Percentiles rank a stretch among this genome's conserved stretches.
These are phyloP conservation scores for Mediolabrus comicus DNA, from an alignment of 108 stramenopile species.

Conservation along the genomic window DNA sequence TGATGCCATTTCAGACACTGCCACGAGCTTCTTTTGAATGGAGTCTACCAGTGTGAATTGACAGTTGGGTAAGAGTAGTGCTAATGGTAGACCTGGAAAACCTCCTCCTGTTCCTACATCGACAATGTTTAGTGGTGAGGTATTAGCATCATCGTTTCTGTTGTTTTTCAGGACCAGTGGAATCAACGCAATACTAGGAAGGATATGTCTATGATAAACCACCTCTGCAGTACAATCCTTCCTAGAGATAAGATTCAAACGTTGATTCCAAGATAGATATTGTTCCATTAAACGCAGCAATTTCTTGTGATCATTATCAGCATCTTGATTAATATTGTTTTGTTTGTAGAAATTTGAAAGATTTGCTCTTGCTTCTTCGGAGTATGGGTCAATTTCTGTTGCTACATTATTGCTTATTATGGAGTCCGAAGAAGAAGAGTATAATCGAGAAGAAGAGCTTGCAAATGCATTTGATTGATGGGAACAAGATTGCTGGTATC, in stretches of 20 bases:
- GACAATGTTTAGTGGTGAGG: slow-evolving; percentile 33
- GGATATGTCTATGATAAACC: slow-evolving; percentile 76
- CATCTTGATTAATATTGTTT: slow-evolving; percentile 1
- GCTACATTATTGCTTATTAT: background rate
- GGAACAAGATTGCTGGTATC: too few relatives aligned
- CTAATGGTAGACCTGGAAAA: slow-evolving; percentile 89
- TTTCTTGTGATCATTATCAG: slow-evolving; percentile 41
- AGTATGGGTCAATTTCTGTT: slow-evolving; percentile 33
- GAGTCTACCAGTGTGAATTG: slow-evolving; percentile 81
- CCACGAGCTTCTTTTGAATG: slow-evolving; percentile 78
- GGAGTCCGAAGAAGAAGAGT: background rate
- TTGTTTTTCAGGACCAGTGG: slow-evolving; percentile 23
- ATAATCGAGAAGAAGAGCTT: background rate
- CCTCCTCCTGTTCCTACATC: slow-evolving; percentile 89
- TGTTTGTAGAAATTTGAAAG: slow-evolving; percentile 19
- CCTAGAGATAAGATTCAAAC: slow-evolving; percentile 81
- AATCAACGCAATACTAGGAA: slow-evolving; percentile 73
- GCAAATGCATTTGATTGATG: background rate
- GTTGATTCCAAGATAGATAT: slow-evolving; percentile 80
- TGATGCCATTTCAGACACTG: slow-evolving; percentile 74
- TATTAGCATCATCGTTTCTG: background rate
- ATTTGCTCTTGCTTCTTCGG: slow-evolving; percentile 18
- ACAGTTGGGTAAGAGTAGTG: slow-evolving; percentile 66
- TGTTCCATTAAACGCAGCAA: slow-evolving; percentile 52
- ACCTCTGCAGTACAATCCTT: slow-evolving; percentile 64